These are phyloP conservation scores for Eremothecium coryli DNA, from an alignment of 1,139 yeast genomes.

Conservation along the genomic window DNA sequence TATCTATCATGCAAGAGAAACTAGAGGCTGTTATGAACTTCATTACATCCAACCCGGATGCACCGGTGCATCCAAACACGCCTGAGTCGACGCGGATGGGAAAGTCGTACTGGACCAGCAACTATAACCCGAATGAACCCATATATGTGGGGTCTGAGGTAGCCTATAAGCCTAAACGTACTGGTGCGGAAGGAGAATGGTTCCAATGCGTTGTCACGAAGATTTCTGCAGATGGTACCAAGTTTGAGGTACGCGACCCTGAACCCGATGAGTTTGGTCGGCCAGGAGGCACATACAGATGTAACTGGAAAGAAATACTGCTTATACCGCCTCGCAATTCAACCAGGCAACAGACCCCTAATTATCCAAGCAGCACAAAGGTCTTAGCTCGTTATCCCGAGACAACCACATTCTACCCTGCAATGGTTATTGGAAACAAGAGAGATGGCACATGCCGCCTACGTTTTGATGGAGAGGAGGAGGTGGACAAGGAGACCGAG, in stretches of 20 bases:
- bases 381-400: conserved; percentile 96
- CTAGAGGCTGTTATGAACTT: conserved; percentile 23
- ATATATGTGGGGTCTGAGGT: conserved; percentile 69
- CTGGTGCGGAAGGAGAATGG: conserved; percentile 78
- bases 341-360: conserved; percentile 37
- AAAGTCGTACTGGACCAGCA: conserved; percentile 32
- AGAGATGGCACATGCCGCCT: conserved; percentile 70
- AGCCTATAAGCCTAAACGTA: conserved; percentile 67
- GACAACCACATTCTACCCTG: conserved; percentile 93
- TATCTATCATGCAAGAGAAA: conserved; percentile 32
- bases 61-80: conserved; percentile 2
- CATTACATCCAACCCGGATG: conserved; percentile 10
- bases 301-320: conserved; percentile 71
- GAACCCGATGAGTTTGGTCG: conserved; percentile 94
- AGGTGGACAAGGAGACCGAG: conserved; percentile 89
- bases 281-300: conserved; percentile 80
- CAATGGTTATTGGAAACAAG: conserved; percentile 74
- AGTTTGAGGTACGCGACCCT: conserved; percentile 84
- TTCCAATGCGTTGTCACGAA: conserved; percentile 86
- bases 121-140: conserved; percentile 52
- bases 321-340: conserved; percentile 52
- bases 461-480: conserved; percentile 95
- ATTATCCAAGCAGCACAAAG: conserved; percentile 65
- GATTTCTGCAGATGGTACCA: conserved; percentile 65
- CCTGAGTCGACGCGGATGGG: conserved; percentile 19